Base-by-base conservation (phyloP, 1,284 basidiomycete genomes). In the Wallemia mellicola region DNA sequence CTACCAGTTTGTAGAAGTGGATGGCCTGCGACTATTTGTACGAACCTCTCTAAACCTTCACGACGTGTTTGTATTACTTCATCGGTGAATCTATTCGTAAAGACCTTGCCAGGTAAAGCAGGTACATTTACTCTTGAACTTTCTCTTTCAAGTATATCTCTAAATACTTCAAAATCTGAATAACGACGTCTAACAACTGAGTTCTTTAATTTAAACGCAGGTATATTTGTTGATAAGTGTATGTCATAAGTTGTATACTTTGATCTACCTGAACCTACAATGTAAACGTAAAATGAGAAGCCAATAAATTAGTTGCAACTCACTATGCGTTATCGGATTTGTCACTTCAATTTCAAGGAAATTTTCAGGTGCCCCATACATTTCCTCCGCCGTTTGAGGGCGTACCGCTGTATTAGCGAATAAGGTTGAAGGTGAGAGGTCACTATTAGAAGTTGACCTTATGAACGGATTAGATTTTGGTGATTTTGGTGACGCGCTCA, bases 181-280 rank as follows among this genome's bases (percentile, higher is more conserved):
- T 98, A 98, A 59, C 94, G 83, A 60, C 94, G 77, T 61, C 92
- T 81, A 27, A 98, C 94, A 57, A 86, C 76, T 1, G 89, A 95
- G 72, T 94, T 89, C 54, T 86, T 82, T 60, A 96, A 77, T 69
- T 95, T 94, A 77, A 98, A 98, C 0, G 92, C 94, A 27, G 92
- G 94, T 65, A 98, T 98, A 72, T 98, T 98, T 64, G 92, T 98
- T 83, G 95, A 64, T 15, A 19, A 22, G 15, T 1, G 22, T 17
- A 99, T 83, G 73, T 99, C 92, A 68, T 98, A 98, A 75, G 98
- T 91, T 57, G 92, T 99, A 71, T 86, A 98, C 88, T 92, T 94
- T 76, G 95, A 95, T 65, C 92, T 75, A 30, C 89, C 88, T 67
- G 88, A 87, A 32, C 86, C 86, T 89, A 66, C n/a, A 3, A 5